phyloP scores from a whole-genome alignment of 495 filamentous ascomycete genomes.

The Penicillium verhagenii region DNA sequence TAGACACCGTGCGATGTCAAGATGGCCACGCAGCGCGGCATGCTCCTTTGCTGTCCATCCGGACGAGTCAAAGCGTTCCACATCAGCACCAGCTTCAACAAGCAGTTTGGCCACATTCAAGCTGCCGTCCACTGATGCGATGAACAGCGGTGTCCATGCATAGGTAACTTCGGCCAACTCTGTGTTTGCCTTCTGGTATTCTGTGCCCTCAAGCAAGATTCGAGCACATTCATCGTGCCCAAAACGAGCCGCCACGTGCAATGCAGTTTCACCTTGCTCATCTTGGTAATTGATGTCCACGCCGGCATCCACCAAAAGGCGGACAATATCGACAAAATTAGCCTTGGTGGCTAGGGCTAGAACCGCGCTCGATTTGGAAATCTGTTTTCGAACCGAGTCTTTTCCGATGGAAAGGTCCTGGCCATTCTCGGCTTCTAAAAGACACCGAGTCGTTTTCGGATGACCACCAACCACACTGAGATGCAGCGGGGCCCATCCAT shows the following conservation, averaged over 20 bases:
- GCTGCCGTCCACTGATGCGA: conserved; percentile 86
- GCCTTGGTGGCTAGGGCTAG: conserved; percentile 83
- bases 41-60: conserved; percentile 97
- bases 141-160: conserved; percentile 89
- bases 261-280: conserved; percentile 84
- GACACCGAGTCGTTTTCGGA: conserved; percentile 73
- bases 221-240: conserved; percentile 77
- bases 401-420: conserved; percentile 55
- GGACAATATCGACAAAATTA: conserved; percentile 78
- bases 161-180: conserved; percentile 82
- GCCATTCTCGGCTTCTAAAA: conserved; percentile 74
- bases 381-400: conserved; percentile 59
- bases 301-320: conserved; percentile 82
- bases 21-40: conserved; percentile 82
- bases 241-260: conserved; percentile 90
- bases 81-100: conserved; percentile 70
- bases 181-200: conserved; percentile 67
- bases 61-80: conserved; percentile 73
- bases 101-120: conserved; percentile 72
- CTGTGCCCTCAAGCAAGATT: conserved; percentile 67
- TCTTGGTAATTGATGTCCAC: conserved; percentile 95
- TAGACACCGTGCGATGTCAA: conserved; percentile 70
- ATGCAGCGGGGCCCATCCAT: conserved; percentile 89
- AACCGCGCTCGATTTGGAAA: conserved; percentile 85
- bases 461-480: conserved; percentile 91